A percentile compares a stretch with the other conserved stretches of the same genome.
phyloP scores from a whole-genome alignment of 345 rosid species.

The Arabis hirsuta region DNA sequence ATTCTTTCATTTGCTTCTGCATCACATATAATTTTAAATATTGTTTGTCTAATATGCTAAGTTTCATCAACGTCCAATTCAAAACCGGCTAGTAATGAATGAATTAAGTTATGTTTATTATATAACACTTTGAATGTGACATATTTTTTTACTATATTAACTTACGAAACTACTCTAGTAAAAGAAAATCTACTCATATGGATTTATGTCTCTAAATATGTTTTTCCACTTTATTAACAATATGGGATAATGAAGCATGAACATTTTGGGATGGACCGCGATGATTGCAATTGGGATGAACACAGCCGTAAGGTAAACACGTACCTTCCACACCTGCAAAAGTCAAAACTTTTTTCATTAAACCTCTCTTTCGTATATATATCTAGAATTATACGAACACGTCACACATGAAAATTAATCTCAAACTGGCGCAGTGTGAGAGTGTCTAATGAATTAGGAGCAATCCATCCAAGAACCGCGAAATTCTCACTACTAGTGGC shows the following conservation, averaged over 20 bases:
- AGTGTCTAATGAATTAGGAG: slow-evolving; percentile 87
- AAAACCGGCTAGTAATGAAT: too few relatives aligned
- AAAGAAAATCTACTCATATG: not conserved
- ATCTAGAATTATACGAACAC: not conserved
- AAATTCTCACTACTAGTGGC: slow-evolving; percentile 75
- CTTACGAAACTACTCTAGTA: not conserved
- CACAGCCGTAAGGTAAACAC: slow-evolving; percentile 71
- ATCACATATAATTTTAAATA: not conserved
- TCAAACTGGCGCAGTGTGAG: slow-evolving; percentile 60
- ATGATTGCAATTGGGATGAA: slow-evolving; percentile 84
- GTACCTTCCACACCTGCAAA: not conserved
- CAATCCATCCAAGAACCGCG: slow-evolving; percentile 71
- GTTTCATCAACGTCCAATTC: too few relatives aligned
- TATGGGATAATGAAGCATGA: slow-evolving; percentile 48
- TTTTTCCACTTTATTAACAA: not conserved
- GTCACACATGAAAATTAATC: slow-evolving; percentile 12
- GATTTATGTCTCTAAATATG: not conserved
- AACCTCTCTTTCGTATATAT: not conserved
- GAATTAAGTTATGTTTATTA: too few relatives aligned
- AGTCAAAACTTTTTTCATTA: not conserved
- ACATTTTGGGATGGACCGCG: slow-evolving; percentile 87
- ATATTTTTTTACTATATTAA: not conserved
- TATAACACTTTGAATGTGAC: too few relatives aligned
- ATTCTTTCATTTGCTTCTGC: slow-evolving; percentile 10
- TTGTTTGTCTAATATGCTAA: not conserved